Conservation (phyloP, 352 stramenopile genomes). For the Elongisporangium undulatum region DNA sequence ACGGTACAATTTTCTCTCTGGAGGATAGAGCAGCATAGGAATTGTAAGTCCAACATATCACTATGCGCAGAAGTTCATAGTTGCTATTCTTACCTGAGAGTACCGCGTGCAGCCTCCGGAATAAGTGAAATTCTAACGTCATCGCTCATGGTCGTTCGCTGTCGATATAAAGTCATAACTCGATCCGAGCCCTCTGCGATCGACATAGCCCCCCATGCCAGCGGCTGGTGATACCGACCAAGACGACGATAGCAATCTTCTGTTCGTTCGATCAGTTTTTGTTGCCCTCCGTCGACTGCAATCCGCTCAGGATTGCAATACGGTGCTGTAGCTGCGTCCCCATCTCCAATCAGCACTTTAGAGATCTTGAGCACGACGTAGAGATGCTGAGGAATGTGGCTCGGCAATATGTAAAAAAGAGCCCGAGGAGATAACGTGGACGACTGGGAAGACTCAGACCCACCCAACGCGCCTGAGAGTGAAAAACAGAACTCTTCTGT, state of each 20-base stretch:
- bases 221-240: conserved; percentile 44
- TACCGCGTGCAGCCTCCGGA: conserved; percentile 39
- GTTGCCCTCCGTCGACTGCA: conserved; percentile 33
- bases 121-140: conserved; percentile 56
- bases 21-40: neutral
- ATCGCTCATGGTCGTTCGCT: conserved; percentile 51
- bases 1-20: conserved; percentile 50
- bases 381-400: conserved; percentile 38
- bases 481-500: conserved; percentile 68
- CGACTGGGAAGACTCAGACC: conserved; percentile 8
- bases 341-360: conserved; percentile 55
- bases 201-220: conserved; percentile 56
- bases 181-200: conserved; percentile 37
- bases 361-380: conserved; percentile 65
- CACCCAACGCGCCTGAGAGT: conserved; percentile 15
- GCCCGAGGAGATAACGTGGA: conserved; percentile 15
- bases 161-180: conserved; percentile 57
- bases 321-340: conserved; percentile 38
- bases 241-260: conserved; percentile 38
- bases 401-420: conserved; percentile 55
- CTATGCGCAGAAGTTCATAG: neutral
- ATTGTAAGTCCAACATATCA: neutral
- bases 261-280: conserved; percentile 53
- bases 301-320: conserved; percentile 68
- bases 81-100: conserved; percentile 34